Conservation (phyloP, 2,329 filamentous ascomycete species). For the Epichloe sp. region DNA sequence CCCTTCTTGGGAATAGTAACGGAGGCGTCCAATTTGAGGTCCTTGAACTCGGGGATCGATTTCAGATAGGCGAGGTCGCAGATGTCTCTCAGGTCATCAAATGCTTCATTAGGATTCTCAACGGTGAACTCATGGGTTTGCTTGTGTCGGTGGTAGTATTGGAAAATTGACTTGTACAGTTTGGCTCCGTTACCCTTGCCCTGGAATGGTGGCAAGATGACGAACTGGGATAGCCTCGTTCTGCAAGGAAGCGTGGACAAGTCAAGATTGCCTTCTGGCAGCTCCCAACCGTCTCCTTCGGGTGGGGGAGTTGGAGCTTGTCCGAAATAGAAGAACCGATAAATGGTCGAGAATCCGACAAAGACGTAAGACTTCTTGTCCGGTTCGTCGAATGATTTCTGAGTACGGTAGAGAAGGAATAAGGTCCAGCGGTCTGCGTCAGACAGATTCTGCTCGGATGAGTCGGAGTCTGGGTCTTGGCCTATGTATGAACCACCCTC, state of each 20-base stretch:
- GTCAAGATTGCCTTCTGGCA: slow-evolving; percentile 31
- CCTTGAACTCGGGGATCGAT: slow-evolving; percentile 41
- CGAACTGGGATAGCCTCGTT: slow-evolving; percentile 81
- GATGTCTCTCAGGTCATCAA: slow-evolving; percentile 66
- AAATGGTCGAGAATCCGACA: slow-evolving; percentile 80
- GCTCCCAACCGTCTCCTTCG: slow-evolving; percentile 28
- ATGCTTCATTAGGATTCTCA: slow-evolving; percentile 83
- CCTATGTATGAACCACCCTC: slow-evolving; percentile 76
- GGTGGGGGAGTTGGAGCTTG: slow-evolving; percentile 32
- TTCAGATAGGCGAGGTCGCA: slow-evolving; percentile 58
- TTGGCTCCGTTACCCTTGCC: slow-evolving; percentile 63
- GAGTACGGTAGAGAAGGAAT: slow-evolving; percentile 72
- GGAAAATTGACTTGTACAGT: slow-evolving; percentile 72
- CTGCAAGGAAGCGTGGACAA: slow-evolving; percentile 57
- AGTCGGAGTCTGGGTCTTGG: slow-evolving; percentile 29
- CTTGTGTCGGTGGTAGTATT: slow-evolving; percentile 49
- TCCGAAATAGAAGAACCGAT: slow-evolving; percentile 61
- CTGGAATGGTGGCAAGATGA: slow-evolving; percentile 83
- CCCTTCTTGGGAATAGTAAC: slow-evolving; percentile 35
- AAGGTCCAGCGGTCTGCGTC: slow-evolving; percentile 79
- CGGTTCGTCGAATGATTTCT: slow-evolving; percentile 25
- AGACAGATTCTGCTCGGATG: slow-evolving; percentile 53
- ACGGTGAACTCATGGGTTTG: slow-evolving; percentile 76
- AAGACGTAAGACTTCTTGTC: slow-evolving; percentile 57
- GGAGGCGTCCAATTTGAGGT: slow-evolving; percentile 40